Evolutionary conservation across 192 early-diverging fungal genomes (phyloP).

Genomic region (Piromyces finnis): DNA sequence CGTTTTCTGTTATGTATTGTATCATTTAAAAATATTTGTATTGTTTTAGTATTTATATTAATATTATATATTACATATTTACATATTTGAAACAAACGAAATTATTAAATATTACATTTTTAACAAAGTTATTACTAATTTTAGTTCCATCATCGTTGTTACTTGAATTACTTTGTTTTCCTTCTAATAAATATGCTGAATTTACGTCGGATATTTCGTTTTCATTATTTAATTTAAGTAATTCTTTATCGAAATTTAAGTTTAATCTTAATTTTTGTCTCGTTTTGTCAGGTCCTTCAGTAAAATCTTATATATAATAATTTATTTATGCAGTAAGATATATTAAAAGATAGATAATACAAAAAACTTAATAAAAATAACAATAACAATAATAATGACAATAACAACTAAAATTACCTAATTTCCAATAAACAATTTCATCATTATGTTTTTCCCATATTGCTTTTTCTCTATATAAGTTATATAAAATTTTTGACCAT

Average conservation of each 20-base stretch:
- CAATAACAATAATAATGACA: too few species aligned
- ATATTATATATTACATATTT: too few species aligned
- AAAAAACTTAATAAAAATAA: too few species aligned
- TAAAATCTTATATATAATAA: slow-evolving; percentile 9
- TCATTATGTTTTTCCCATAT: background rate
- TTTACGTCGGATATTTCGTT: slow-evolving; percentile 1
- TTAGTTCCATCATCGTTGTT: background rate
- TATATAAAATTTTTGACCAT: background rate
- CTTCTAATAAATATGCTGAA: background rate
- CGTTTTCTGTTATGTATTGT: background rate
- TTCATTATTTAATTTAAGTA: background rate
- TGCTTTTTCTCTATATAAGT: background rate
- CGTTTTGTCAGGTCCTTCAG: slow-evolving; percentile 17
- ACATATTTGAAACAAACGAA: too few species aligned
- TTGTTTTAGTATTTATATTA: too few species aligned
- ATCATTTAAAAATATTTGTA: too few species aligned
- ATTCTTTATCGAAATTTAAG: slow-evolving; percentile 5
- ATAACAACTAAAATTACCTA: background rate
- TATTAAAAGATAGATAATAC: too few species aligned
- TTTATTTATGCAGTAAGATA: too few species aligned
- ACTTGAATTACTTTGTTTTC: background rate
- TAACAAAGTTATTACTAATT: slow-evolving; percentile 5
- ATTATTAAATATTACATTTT: background rate
- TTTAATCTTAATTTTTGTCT: slow-evolving; percentile 31
- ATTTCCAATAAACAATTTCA: background rate